Evolutionary conservation across 2,329 filamentous ascomycete genomes (phyloP), one percentile per base, ranked within the genome.

Genomic region (Neurospora sp.): DNA sequence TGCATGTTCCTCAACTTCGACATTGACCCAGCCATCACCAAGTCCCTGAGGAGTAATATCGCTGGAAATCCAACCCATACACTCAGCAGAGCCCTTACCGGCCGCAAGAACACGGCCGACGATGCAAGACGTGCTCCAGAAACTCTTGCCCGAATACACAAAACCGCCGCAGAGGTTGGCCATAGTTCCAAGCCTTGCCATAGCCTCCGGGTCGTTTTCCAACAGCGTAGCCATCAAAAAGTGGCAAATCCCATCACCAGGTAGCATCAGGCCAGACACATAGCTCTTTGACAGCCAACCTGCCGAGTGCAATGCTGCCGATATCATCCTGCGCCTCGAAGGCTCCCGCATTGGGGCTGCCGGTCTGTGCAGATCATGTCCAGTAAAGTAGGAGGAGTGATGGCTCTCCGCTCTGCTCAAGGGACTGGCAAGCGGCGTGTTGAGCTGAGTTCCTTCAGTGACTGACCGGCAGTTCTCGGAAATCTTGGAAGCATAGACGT

Each of bases 281-380:
- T 90, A 91, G 33, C 87, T 89, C 76, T 88, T 88, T 5, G 88
- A 90, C 19, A 91, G 82, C 89, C 89, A 91, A 1, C 89, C 89
- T 0, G 85, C 84, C 2, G 84, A 80, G 71, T 88, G 85, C 28
- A 90, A 79, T 1, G 85, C 85, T 2, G 87, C 86, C 17, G 87
- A 84, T 67, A 89, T 81, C 72, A 83, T 87, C 66, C 83, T 82
- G 41, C 85, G 82, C 70, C 85, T 82, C 2, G 82, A 80, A 6
- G 82, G 76, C 10, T 77, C 75, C 11, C 73, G 77, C 39, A 73
- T 78, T n/a, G 76, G 72, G 38, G 76, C 72, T n/a, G 39, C 72
- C 69, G 52, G 69, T n/a, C 46, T 75, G 73, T 28, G 65, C 65
- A 2, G 72, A 71, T 76, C 69, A 74, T 62, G 74, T 39, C 74